These are phyloP conservation scores for Aspergillus taichungensis DNA, from an alignment of 495 filamentous ascomycete species.

Conservation along the genomic window DNA sequence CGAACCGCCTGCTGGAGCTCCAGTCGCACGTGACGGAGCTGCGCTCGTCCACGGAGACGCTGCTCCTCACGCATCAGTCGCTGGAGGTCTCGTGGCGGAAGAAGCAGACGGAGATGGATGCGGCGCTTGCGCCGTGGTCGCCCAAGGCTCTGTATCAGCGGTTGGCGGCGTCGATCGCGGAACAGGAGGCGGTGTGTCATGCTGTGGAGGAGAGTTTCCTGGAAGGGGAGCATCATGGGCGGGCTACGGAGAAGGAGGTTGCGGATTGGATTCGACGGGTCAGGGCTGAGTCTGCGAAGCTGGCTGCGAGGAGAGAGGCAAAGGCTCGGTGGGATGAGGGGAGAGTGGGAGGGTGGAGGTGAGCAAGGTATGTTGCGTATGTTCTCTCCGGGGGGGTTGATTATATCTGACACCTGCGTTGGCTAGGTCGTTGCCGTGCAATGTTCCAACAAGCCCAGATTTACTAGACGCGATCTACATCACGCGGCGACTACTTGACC, in stretches of 20 bases:
- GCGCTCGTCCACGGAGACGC: slow-evolving; percentile 62
- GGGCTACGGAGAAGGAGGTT: slow-evolving; percentile 67
- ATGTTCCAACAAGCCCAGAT: no score
- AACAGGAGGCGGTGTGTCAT: slow-evolving; percentile 73
- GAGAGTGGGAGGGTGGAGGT: slow-evolving; percentile 86
- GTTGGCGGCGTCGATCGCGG: slow-evolving; percentile 60
- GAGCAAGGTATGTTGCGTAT: slow-evolving; percentile 15
- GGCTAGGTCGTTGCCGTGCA: no score
- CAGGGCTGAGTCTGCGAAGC: slow-evolving; percentile 62
- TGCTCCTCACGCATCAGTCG: slow-evolving; percentile 72
- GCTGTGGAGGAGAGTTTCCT: slow-evolving; percentile 88
- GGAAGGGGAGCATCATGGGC: slow-evolving; percentile 46
- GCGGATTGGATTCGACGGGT: slow-evolving; percentile 75
- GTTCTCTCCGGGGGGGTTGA: neutral
- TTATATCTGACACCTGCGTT: neutral
- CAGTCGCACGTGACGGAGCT: slow-evolving; percentile 50
- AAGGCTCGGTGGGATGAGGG: slow-evolving; percentile 94
- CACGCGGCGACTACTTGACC: no score
- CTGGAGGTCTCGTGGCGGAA: slow-evolving; percentile 85
- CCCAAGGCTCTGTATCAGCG: slow-evolving; percentile 76
- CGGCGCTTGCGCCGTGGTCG: slow-evolving; percentile 72
- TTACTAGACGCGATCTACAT: no score
- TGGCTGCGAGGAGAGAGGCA: slow-evolving; percentile 67
- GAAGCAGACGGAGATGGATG: slow-evolving; percentile 83
- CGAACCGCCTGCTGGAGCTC: slow-evolving; percentile 59